Evolutionary conservation across 1,284 basidiomycete genomes (phyloP).

Genomic region (Cutaneotrichosporon sp.): DNA sequence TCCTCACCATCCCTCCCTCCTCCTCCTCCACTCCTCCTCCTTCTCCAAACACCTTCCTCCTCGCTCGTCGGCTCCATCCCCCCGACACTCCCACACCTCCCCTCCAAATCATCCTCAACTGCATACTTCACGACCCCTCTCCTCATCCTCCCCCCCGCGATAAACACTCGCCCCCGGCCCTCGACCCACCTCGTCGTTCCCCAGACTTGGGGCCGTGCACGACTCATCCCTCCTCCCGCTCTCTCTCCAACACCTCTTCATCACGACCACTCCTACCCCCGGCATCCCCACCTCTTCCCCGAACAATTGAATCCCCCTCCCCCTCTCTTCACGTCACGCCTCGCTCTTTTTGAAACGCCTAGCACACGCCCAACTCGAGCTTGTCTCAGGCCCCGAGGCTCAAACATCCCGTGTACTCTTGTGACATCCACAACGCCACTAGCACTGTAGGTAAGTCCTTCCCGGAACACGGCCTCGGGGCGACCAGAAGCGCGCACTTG

Average conservation of each 20-base stretch:
- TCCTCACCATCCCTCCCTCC: not conserved
- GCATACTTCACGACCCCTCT: not conserved
- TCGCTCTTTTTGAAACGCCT: constrained; percentile 2
- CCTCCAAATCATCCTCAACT: not conserved
- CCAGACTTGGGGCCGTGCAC: not conserved
- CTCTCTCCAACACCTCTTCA: not conserved
- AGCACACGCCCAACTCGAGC: not conserved
- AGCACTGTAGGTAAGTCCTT: not conserved
- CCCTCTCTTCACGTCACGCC: constrained; percentile 11
- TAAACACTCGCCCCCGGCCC: not conserved
- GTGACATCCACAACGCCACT: not conserved
- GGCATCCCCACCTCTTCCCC: not conserved
- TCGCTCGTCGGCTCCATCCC: not conserved
- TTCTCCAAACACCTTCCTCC: too few relatives aligned
- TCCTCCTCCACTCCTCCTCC: not conserved
- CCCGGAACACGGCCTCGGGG: not conserved
- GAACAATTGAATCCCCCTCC: not conserved
- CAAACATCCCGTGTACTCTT: not conserved
- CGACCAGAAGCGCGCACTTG: not conserved
- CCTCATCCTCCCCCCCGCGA: not conserved
- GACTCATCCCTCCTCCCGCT: not conserved
- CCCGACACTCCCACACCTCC: not conserved
- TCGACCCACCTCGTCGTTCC: too few relatives aligned
- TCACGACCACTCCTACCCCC: not conserved
- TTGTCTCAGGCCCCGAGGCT: not conserved